Evolutionary conservation across 164 flowering plant species (phyloP).

Genomic region (Sextonia rubra): DNA sequence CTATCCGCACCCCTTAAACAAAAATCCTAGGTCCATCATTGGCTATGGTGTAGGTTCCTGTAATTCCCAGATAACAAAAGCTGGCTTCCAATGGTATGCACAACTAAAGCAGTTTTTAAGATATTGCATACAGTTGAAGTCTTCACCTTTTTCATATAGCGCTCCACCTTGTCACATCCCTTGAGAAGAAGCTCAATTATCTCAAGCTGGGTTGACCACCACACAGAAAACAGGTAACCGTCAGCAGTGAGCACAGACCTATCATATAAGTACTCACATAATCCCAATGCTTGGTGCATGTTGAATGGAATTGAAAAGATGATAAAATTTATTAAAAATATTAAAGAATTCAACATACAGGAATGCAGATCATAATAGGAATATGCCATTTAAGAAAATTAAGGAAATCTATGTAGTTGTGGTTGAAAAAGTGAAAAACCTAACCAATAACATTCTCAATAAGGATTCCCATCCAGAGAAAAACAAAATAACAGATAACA

Average conservation of each 20-base stretch:
- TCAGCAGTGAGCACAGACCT: background rate
- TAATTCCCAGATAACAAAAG: no score
- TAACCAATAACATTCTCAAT: background rate
- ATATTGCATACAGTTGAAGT: background rate
- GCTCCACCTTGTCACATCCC: conserved; percentile 53
- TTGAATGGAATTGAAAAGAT: background rate
- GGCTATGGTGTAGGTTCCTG: no score
- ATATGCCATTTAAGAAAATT: no score
- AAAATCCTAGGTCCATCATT: no score
- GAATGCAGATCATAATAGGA: background rate
- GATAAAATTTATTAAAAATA: background rate
- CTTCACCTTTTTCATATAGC: conserved; percentile 54
- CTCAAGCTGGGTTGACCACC: conserved; percentile 49
- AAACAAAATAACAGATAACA: no score
- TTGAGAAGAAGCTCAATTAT: conserved; percentile 65
- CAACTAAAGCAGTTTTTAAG: background rate
- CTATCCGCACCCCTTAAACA: no score
- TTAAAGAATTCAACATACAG: background rate
- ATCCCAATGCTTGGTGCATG: background rate
- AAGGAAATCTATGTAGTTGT: background rate
- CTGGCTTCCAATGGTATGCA: background rate
- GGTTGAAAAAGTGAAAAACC: background rate
- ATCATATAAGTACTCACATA: background rate
- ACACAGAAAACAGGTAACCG: background rate
- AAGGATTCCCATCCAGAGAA: no score